Evolutionary conservation across 768 basidiomycete species (phyloP).

Genomic region (Boletus tylopilopsis): DNA sequence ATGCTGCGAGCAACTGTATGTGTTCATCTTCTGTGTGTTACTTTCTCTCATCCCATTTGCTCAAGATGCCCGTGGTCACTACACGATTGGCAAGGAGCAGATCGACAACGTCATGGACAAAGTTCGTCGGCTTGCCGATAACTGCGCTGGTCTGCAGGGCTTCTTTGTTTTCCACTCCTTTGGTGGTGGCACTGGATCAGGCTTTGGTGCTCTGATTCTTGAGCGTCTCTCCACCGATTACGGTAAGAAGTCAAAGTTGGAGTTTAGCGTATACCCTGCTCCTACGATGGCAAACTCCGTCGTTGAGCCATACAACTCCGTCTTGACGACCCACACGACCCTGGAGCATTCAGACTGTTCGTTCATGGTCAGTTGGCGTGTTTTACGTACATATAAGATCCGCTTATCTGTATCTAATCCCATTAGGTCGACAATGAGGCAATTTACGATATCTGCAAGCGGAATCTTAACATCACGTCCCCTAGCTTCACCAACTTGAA

Average conservation of each 20-base stretch:
- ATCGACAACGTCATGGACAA: constrained; percentile 97
- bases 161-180: constrained; percentile 99
- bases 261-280: constrained; percentile 96
- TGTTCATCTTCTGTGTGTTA: neutral
- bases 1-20: constrained; percentile 98
- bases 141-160: constrained; percentile 94
- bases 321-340: constrained; percentile 96
- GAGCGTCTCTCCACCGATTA: constrained; percentile 96
- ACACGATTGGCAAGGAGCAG: constrained; percentile 97
- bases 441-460: constrained; percentile 77
- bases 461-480: constrained; percentile 78
- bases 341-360: constrained; percentile 99
- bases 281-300: constrained; percentile 92
- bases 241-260: constrained; percentile 98
- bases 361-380: constrained; percentile 72
- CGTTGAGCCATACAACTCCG: constrained; percentile 97
- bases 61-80: constrained; percentile 94
- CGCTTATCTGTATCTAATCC: constrained; percentile 3
- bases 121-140: constrained; percentile 90
- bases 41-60: constrained; percentile 3
- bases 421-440: constrained; percentile 80
- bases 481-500: constrained; percentile 96
- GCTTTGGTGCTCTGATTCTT: constrained; percentile 93
- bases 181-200: constrained; percentile 98
- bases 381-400: constrained; percentile 3